A percentile compares a stretch with the other conserved stretches of the same genome.
These are phyloP conservation scores for Epichloe uncinata DNA, from an alignment of 2,329 filamentous ascomycete genomes.

Conservation along the genomic window DNA sequence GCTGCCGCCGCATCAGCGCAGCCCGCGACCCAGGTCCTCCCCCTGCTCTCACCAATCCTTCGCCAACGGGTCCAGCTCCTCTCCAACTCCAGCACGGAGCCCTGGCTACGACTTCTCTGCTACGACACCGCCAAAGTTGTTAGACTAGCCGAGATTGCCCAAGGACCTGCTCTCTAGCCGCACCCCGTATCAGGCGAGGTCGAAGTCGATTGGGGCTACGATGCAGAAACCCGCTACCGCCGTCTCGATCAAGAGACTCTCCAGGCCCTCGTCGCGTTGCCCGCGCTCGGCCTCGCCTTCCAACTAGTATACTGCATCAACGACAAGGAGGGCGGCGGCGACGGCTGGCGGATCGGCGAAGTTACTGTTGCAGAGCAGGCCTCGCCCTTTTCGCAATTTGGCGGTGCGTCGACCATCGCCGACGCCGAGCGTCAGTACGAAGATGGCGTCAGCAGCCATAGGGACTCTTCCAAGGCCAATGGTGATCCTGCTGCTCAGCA, in stretches of 20 bases:
- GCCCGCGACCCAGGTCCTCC: constrained; percentile 42
- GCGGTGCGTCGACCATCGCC: constrained; percentile 34
- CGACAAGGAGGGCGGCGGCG: constrained; percentile 45
- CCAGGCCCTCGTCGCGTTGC: constrained; percentile 50
- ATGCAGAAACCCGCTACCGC: constrained; percentile 49
- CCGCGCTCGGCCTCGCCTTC: constrained; percentile 48
- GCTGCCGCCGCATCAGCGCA: constrained; percentile 43
- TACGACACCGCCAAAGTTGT: constrained; percentile 47
- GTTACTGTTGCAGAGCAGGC: constrained; percentile 46
- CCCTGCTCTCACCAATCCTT: constrained; percentile 49
- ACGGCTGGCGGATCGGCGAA: constrained; percentile 62
- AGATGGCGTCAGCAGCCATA: constrained; percentile 16
- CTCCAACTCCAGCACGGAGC: constrained; percentile 42
- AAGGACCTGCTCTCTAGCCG: constrained; percentile 55
- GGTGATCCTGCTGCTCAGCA: constrained; percentile 3
- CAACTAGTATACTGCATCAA: constrained; percentile 56
- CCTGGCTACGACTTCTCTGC: constrained; percentile 61
- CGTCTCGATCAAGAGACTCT: constrained; percentile 65
- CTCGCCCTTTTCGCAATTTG: constrained; percentile 40
- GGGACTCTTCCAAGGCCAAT: constrained; percentile 8
- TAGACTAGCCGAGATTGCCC: constrained; percentile 47
- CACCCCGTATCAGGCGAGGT: constrained; percentile 72
- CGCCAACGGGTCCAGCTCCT: constrained; percentile 54
- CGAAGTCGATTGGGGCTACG: constrained; percentile 56
- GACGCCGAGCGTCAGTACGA: constrained; percentile 48